Evolutionary conservation across 352 stramenopile species (phyloP).

Genomic region (Peronosclerospora sorghi): DNA sequence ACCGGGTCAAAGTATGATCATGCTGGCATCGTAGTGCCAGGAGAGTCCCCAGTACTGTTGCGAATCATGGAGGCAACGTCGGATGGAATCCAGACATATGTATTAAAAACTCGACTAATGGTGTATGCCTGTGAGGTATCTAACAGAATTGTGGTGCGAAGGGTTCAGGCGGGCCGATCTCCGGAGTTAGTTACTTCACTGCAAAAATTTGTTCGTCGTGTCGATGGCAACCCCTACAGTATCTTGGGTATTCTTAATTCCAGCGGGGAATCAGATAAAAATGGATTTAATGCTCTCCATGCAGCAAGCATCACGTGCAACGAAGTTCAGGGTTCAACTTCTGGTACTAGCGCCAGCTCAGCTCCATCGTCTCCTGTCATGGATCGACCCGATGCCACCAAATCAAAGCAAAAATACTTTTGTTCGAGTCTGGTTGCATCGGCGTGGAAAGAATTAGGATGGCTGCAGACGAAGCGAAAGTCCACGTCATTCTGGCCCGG

Average conservation of each 20-base stretch:
- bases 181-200: constrained; percentile 32
- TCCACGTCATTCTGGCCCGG: constrained; percentile 77
- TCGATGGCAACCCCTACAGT: constrained; percentile 78
- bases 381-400: constrained; percentile 1
- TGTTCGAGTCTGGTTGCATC: constrained; percentile 73
- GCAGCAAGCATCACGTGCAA: constrained; percentile 1
- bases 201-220: constrained; percentile 41
- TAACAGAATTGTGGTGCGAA: constrained; percentile 67
- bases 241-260: constrained; percentile 64
- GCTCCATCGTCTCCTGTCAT: constrained; percentile 7
- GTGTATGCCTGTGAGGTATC: constrained; percentile 73
- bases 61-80: constrained; percentile 72
- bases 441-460: constrained; percentile 69
- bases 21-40: constrained; percentile 67
- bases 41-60: constrained; percentile 41
- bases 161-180: constrained; percentile 33
- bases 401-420: constrained; percentile 62
- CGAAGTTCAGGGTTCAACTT: constrained; percentile 8
- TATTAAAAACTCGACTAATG: constrained; percentile 64
- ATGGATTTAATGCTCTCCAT: constrained; percentile 6
- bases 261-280: constrained; percentile 38
- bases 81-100: constrained; percentile 72
- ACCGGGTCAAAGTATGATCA: constrained; percentile 75
- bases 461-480: constrained; percentile 55
- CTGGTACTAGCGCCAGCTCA: constrained; percentile 15